Percentiles rank a stretch among this genome's conserved stretches.
phyloP scores from a whole-genome alignment of 257 asterid species.

The Lavandula angustifolia region DNA sequence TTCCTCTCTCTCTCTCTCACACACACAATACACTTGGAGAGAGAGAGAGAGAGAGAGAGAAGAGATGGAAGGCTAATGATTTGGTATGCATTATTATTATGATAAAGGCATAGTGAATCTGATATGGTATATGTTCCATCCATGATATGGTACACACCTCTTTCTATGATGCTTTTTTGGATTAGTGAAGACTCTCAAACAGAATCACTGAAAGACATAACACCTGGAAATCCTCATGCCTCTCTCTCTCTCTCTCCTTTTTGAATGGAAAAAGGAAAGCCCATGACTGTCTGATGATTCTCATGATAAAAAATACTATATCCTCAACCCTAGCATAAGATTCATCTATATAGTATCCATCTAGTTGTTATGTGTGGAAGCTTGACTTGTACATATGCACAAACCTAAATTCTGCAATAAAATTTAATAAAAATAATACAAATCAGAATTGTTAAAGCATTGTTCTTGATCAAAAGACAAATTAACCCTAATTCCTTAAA shows the following conservation, averaged over 20 bases:
- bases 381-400: background rate
- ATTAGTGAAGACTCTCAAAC: slow-evolving; percentile 35
- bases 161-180: slow-evolving; percentile 35
- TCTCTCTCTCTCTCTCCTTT: background rate
- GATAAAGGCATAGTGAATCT: too few relatives aligned
- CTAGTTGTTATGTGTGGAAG: slow-evolving; percentile 24
- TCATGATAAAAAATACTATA: slow-evolving; percentile 28
- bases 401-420: background rate
- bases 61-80: too few relatives aligned
- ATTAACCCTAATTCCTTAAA: background rate
- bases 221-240: slow-evolving; percentile 31
- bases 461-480: background rate
- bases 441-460: too few relatives aligned
- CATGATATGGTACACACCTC: background rate
- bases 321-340: slow-evolving; percentile 28
- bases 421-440: background rate
- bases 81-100: too few relatives aligned
- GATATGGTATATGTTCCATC: too few relatives aligned
- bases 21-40: too few relatives aligned
- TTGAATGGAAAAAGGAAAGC: slow-evolving; percentile 24
- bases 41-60: too few relatives aligned
- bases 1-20: too few relatives aligned
- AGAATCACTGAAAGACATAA: slow-evolving; percentile 39
- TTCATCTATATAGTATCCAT: slow-evolving; percentile 21
- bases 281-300: slow-evolving; percentile 33